Base-by-base conservation (phyloP, 805 yeast species). In the Cyberlindnera bimundalis region DNA sequence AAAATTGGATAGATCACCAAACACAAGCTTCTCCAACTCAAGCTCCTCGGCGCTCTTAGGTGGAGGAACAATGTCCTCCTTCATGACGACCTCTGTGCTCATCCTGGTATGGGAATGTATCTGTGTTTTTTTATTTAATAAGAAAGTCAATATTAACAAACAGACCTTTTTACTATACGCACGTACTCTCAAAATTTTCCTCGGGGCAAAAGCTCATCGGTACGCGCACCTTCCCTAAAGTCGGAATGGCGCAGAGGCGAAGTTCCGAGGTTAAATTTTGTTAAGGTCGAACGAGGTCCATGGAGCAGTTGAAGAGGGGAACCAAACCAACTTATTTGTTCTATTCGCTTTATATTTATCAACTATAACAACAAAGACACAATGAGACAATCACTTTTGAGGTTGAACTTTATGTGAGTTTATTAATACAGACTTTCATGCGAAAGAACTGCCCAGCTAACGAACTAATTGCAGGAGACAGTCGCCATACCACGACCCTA, bases 41-140 rank as follows among this genome's bases (percentile, higher is more conserved):
- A 81, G 52, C 62, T 93, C 99, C 59, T 88, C 96, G 37, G 76
- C 82, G 59, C 86, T 95, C 52, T 93, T 91, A 24, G 83, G 84
- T 13, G 88, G 84, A 2, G 44, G 41, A 2, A 38, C 48, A 25
- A 52, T 42, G n/a, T 50, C 55, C 31, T 45, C 47, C 23, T 33
- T 41, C 26, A 25, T 17, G n/a, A 36, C 30, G 7, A 27, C 33
- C 7, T 32, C 43, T 12, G 27, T 26, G 20, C 36, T 36, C 43
- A 36, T 39, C n/a, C 31, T 29, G 17, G 7, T 29, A 7, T 11
- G 6, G 10, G 19, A 14, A 11, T 12, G 9, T 12, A 9, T 26
- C 6, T 12, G n/a, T 7, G 24, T 10, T 21, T 7, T 21, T 21
- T 21, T 7, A 21, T 21, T 21, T 7, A 7, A 21, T 21, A 21